Evolutionary conservation across 2,329 filamentous ascomycete species (phyloP).

Genomic region (Gaeumannomyces sp.): DNA sequence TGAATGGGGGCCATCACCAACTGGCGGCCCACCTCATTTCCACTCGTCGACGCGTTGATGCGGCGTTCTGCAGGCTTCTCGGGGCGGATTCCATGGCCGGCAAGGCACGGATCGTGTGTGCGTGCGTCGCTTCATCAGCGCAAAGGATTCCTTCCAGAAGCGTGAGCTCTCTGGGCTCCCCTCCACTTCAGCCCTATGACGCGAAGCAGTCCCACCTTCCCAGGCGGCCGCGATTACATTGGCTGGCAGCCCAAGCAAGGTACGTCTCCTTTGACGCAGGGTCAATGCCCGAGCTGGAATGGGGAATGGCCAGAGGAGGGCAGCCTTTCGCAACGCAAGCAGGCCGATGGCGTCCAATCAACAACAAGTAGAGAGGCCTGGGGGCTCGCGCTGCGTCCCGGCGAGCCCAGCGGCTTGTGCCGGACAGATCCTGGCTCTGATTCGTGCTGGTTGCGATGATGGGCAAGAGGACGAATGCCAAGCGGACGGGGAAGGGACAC

Average conservation of each 20-base stretch:
- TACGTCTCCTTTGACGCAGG: neutral
- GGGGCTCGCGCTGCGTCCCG: too few species aligned
- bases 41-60: neutral
- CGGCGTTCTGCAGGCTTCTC: neutral
- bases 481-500: too few species aligned
- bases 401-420: neutral
- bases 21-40: neutral
- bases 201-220: neutral
- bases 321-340: too few species aligned
- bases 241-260: neutral
- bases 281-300: neutral
- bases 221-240: neutral
- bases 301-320: too few species aligned
- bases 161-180: neutral
- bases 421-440: neutral
- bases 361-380: too few species aligned
- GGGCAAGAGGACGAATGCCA: too few species aligned
- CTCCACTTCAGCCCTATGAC: conserved; percentile 6
- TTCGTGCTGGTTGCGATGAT: neutral
- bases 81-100: neutral
- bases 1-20: neutral
- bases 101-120: neutral
- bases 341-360: neutral
- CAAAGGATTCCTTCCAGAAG: conserved; percentile 2
- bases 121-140: neutral